A percentile compares a stretch with the other conserved stretches of the same genome.
These are phyloP conservation scores for Isoetes taiwanensis DNA, from an alignment of 75 land plant species.

Conservation along the genomic window DNA sequence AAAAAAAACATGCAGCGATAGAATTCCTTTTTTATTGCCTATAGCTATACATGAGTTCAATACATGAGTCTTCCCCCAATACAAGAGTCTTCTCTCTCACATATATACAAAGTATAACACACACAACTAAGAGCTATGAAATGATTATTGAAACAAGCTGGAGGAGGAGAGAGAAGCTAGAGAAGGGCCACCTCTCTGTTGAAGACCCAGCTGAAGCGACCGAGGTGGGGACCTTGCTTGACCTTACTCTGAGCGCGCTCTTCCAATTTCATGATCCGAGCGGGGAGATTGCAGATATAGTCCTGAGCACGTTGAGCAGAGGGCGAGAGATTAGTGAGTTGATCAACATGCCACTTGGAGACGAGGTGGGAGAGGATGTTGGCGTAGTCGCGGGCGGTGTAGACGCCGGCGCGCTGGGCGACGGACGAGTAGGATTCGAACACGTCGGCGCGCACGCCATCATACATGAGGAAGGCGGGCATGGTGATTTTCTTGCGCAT, in stretches of 20 bases:
- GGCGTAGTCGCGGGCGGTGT: not conserved
- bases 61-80: too few species aligned
- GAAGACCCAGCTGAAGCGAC: conserved; percentile 4
- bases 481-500: conserved; percentile 2
- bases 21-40: too few species aligned
- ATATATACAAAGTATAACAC: too few species aligned
- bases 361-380: not conserved
- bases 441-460: not conserved
- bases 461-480: not conserved
- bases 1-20: too few species aligned
- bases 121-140: too few species aligned
- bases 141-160: too few species aligned
- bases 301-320: conserved; percentile 1
- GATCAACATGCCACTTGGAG: not conserved
- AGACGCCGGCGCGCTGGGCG: not conserved
- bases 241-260: not conserved
- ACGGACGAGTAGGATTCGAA: not conserved
- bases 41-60: too few species aligned
- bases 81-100: too few species aligned
- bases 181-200: too few species aligned
- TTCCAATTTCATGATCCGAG: not conserved
- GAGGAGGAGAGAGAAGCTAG: too few species aligned
- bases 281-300: not conserved
- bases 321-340: not conserved
- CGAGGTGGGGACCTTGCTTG: not conserved